A percentile compares a stretch with the other conserved stretches of the same genome.
These are phyloP conservation scores for Peronospora tabacina DNA, from an alignment of 352 stramenopile genomes.

Conservation along the genomic window DNA sequence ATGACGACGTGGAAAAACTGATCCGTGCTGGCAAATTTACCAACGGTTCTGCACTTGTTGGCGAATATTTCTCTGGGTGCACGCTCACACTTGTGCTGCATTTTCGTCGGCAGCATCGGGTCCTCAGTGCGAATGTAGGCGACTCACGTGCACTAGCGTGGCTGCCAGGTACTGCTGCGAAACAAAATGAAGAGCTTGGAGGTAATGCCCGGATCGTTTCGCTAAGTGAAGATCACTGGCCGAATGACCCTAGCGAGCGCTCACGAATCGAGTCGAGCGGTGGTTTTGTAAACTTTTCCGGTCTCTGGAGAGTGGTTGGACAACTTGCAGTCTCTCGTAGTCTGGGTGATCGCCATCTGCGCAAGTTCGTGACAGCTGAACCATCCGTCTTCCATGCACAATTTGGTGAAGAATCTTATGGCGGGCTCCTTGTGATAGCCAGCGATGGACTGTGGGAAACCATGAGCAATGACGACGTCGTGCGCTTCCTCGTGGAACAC, in stretches of 20 bases:
- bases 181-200: neutral
- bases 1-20: slow-evolving; percentile 1
- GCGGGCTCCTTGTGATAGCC: slow-evolving; percentile 45
- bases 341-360: slow-evolving; percentile 86
- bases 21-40: slow-evolving; percentile 5
- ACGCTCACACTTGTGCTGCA: slow-evolving; percentile 73
- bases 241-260: slow-evolving; percentile 40
- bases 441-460: slow-evolving; percentile 75
- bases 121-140: slow-evolving; percentile 76
- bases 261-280: slow-evolving; percentile 67
- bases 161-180: neutral
- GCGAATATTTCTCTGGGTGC: slow-evolving; percentile 65
- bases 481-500: slow-evolving; percentile 38
- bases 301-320: slow-evolving; percentile 84
- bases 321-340: slow-evolving; percentile 88
- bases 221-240: slow-evolving; percentile 60
- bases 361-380: slow-evolving; percentile 70
- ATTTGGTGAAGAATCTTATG: slow-evolving; percentile 7
- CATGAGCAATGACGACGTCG: slow-evolving; percentile 47
- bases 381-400: slow-evolving; percentile 59
- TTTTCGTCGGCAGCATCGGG: slow-evolving; percentile 40
- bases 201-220: slow-evolving; percentile 5
- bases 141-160: slow-evolving; percentile 78
- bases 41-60: slow-evolving; percentile 15
- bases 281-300: slow-evolving; percentile 59